These are phyloP conservation scores for Acrodontium crateriforme DNA, from an alignment of 2,329 filamentous ascomycete species.

Conservation along the genomic window DNA sequence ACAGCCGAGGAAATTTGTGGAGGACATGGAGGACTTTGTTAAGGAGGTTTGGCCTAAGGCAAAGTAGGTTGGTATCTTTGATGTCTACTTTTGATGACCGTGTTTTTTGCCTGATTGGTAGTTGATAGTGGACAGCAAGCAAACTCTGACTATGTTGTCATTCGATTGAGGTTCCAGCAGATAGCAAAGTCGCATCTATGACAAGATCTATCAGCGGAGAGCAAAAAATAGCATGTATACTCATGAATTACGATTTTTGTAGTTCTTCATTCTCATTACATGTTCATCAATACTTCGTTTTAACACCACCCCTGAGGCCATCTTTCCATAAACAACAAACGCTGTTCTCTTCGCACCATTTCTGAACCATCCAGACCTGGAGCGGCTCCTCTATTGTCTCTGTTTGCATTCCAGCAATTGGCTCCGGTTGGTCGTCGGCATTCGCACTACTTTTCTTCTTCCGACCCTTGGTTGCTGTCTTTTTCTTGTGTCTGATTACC, in stretches of 20 bases:
- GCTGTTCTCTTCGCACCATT: constrained; percentile 80
- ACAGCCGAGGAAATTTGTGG: constrained; percentile 16
- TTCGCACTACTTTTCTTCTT: constrained; percentile 16
- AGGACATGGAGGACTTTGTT: constrained; percentile 21
- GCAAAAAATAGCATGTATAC: no score
- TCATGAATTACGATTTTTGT: no score
- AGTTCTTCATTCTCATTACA: no score
- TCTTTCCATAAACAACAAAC: constrained; percentile 69
- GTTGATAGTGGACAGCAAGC: no score
- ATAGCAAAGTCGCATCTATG: no score
- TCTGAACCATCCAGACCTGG: constrained; percentile 52
- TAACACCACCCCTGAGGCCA: constrained; percentile 23
- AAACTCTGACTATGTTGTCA: no score
- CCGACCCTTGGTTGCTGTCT: constrained; percentile 33
- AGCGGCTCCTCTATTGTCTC: constrained; percentile 17
- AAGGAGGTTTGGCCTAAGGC: constrained; percentile 14
- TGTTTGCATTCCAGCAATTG: constrained; percentile 9
- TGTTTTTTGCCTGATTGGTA: no score
- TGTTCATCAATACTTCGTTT: constrained; percentile 19
- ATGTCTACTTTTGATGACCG: no score
- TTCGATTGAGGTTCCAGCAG: no score
- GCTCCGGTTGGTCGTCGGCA: background rate
- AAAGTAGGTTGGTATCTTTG: no score
- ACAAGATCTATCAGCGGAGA: no score
- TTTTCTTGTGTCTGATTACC: constrained; percentile 26